Conservation (phyloP, 2,329 filamentous ascomycete species). For the Curvularia spicifera region DNA sequence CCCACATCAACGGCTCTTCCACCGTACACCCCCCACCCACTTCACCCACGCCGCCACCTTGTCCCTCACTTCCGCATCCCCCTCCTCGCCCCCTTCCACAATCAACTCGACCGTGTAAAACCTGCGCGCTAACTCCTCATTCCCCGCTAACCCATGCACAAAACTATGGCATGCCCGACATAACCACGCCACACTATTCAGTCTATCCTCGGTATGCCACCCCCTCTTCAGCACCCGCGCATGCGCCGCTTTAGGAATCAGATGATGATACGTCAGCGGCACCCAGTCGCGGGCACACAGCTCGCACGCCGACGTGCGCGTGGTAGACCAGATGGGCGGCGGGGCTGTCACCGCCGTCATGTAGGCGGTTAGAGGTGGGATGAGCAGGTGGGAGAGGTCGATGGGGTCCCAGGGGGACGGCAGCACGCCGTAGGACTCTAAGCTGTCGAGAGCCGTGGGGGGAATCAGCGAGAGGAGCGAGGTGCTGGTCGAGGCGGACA, state of each 20-base stretch:
- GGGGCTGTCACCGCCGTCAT: conserved; percentile 63
- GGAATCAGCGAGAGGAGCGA: conserved; percentile 60
- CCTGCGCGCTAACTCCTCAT: conserved; percentile 77
- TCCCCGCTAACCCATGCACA: conserved; percentile 75
- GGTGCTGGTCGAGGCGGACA: conserved; percentile 60
- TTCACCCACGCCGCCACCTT: conserved; percentile 73
- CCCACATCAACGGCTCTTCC: conserved; percentile 64
- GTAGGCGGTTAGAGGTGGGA: conserved; percentile 69
- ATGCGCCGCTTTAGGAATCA: conserved; percentile 81
- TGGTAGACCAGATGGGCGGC: conserved; percentile 68
- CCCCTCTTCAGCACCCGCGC: conserved; percentile 76
- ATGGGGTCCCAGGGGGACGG: conserved; percentile 47
- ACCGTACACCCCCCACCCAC: conserved; percentile 76
- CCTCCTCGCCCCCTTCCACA: conserved; percentile 74
- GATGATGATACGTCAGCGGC: conserved; percentile 80
- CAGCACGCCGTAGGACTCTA: conserved; percentile 71
- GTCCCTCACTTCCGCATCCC: conserved; percentile 64
- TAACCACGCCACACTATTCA: conserved; percentile 85
- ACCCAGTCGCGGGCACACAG: conserved; percentile 78
- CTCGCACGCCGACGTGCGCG: conserved; percentile 68
- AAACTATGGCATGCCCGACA: conserved; percentile 84
- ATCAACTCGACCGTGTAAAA: conserved; percentile 77
- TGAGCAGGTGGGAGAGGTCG: conserved; percentile 62
- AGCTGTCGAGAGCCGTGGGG: conserved; percentile 68
- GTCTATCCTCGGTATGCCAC: conserved; percentile 76